A percentile compares a stretch with the other conserved stretches of the same genome.
Conservation (phyloP, 768 basidiomycete genomes). For the Gloeostereum incarnatum region DNA sequence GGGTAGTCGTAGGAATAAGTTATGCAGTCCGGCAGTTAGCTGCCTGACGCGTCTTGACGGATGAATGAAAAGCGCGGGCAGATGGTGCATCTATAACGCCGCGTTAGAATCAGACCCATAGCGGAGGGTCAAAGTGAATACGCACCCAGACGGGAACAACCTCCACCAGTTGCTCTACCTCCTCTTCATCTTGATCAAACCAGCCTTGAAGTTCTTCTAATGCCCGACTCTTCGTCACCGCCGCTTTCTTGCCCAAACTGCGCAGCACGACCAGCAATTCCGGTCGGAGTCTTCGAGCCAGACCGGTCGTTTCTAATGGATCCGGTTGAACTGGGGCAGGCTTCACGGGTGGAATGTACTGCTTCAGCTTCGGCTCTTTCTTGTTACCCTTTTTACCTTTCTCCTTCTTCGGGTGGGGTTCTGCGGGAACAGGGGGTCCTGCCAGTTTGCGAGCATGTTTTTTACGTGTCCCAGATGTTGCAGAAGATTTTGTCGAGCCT, state of each 20-base stretch:
- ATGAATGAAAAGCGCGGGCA: slow-evolving; percentile 75
- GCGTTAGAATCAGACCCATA: slow-evolving; percentile 2
- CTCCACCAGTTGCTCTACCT: slow-evolving; percentile 30
- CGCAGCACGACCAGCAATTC: slow-evolving; percentile 79
- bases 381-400: slow-evolving; percentile 39
- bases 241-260: slow-evolving; percentile 82
- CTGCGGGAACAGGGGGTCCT: slow-evolving; percentile 18
- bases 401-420: slow-evolving; percentile 35
- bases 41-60: slow-evolving; percentile 68
- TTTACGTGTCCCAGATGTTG: slow-evolving; percentile 80
- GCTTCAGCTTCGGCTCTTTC: slow-evolving; percentile 74
- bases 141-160: slow-evolving; percentile 91
- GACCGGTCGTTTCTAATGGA: slow-evolving; percentile 78
- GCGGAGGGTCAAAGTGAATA: slow-evolving; percentile 10
- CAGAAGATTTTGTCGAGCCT: slow-evolving; percentile 88
- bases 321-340: slow-evolving; percentile 68
- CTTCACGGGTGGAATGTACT: slow-evolving; percentile 81
- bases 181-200: slow-evolving; percentile 45
- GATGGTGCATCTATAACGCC: slow-evolving; percentile 63
- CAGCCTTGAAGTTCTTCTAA: slow-evolving; percentile 78
- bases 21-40: slow-evolving; percentile 52
- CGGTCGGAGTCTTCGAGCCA: slow-evolving; percentile 65
- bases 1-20: slow-evolving; percentile 51
- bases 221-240: slow-evolving; percentile 73
- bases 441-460: slow-evolving; percentile 80